These are phyloP conservation scores for Lotmaria passim DNA, from an alignment of 208 protist species.

Conservation along the genomic window DNA sequence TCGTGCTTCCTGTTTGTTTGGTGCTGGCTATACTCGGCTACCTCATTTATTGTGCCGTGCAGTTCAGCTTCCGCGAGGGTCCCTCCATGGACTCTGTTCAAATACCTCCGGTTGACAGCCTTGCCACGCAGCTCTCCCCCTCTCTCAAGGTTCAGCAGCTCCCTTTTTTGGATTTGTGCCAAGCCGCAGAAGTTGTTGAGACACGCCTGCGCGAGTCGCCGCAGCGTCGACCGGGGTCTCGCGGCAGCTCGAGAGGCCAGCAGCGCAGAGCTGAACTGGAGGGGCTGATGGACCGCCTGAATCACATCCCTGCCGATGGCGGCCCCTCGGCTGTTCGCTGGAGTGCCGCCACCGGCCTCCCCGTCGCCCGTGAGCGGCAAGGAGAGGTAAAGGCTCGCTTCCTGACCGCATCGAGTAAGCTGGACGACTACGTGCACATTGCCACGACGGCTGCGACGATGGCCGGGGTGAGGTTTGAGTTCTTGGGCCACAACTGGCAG, in stretches of 20 bases:
- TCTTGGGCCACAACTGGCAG: constrained; percentile 6
- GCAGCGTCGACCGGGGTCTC: too few species aligned
- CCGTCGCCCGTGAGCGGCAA: background rate
- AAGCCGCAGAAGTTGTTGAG: constrained; percentile 7
- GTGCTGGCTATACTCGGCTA: background rate
- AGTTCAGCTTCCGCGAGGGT: constrained; percentile 2
- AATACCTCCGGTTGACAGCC: background rate
- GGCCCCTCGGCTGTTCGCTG: background rate
- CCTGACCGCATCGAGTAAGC: constrained; percentile 6
- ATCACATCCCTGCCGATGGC: constrained; percentile 18
- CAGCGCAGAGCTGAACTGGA: background rate
- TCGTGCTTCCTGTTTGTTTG: background rate
- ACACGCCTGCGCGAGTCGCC: background rate
- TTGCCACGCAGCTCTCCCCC: constrained; percentile 17
- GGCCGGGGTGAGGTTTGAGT: constrained; percentile 14
- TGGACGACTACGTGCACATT: constrained; percentile 20
- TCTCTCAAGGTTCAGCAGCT: constrained; percentile 1
- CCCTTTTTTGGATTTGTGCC: constrained; percentile 9
- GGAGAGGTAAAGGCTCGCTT: constrained; percentile 11
- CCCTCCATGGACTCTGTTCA: constrained; percentile 1
- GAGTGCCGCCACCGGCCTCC: constrained; percentile 16
- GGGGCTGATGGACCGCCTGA: constrained; percentile 9
- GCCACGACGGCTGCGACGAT: constrained; percentile 19
- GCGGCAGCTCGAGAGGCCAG: background rate
- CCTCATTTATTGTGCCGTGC: background rate